Evolutionary conservation across 2,329 filamentous ascomycete species (phyloP), one percentile per base, ranked within the genome.

Genomic region (Aspergillus sp.): DNA sequence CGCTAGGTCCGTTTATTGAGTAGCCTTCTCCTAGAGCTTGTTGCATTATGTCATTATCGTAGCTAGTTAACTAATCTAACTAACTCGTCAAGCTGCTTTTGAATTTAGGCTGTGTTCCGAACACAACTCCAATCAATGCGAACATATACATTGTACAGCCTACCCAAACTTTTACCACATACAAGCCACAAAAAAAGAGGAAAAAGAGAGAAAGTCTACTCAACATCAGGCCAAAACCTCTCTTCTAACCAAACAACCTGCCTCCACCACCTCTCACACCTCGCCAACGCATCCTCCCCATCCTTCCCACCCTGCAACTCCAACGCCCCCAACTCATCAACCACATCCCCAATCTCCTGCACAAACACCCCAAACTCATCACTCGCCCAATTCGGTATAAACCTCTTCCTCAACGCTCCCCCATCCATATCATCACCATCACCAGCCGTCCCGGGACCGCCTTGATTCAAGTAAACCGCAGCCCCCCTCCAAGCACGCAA

Each of bases 311-410:
- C 46, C 23, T 63, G 69, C 53, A 73, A 66, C 2, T 81, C 67
- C 47, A 76, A 70, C 55, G 65, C 71, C 2, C 83, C 82, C 47
- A 81, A 77, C 21, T 79, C 76, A 68, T 89, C 84, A 56, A 88
- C 75, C 7, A 88, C 77, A 21, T 68, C 72, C 24, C 79, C 82
- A 55, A 88, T 75, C 49, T 75, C 72, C 53, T 80, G 74, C 14
- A 89, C 86, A 74, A 89, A 88, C 51, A 64, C 73, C 39, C 77
- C 76, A 68, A 90, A 90, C 65, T 86, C 84, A 2, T 69, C 63
- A 61, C 82, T 85, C 45, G 83, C 86, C 88, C 87, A 90, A 66
- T 90, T 90, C 0, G 82, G 83, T 57, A 90, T 89, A 61, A 90
- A 88, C 66, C 84, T 82, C 50, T 77, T 78, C 56, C 86, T 77